phyloP scores from a whole-genome alignment of 2,329 filamentous ascomycete genomes.

The Sclerotinia subarctica region DNA sequence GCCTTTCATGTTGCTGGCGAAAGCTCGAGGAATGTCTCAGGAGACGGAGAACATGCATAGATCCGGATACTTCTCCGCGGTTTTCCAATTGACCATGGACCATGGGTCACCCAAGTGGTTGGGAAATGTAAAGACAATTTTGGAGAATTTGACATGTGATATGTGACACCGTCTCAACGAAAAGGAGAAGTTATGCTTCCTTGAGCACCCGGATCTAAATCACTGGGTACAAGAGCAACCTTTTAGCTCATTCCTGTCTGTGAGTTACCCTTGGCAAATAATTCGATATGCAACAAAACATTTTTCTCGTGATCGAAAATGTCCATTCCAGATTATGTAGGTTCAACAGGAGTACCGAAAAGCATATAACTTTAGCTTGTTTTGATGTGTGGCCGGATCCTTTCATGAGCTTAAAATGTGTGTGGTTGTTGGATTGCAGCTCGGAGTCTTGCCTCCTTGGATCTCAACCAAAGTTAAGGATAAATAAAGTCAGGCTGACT shows the following conservation, averaged over 20 bases:
- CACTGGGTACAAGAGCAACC: not conserved
- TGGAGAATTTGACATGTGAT: slow-evolving; percentile 1
- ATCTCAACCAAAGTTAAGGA: not conserved
- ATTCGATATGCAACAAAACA: not conserved
- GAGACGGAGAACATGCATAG: not conserved
- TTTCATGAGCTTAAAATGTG: not conserved
- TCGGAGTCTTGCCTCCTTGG: not conserved
- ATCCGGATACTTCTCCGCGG: not conserved
- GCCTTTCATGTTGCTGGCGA: not conserved
- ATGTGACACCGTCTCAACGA: slow-evolving; percentile 4
- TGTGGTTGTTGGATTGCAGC: not conserved
- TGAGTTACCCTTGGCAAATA: not conserved
- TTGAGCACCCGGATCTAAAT: not conserved
- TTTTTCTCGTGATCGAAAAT: not conserved
- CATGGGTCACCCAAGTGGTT: not conserved
- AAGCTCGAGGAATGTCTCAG: not conserved
- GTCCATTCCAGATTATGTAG: not conserved
- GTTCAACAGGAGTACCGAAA: not conserved
- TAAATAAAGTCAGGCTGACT: not conserved
- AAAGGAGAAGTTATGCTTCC: not conserved
- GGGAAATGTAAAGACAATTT: not conserved
- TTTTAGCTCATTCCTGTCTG: not conserved
- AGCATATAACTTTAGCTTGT: not conserved
- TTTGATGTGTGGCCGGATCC: not conserved
- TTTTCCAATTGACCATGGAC: not conserved